These are phyloP conservation scores for Sapria himalayana DNA, from an alignment of 345 rosid species.

Conservation along the genomic window DNA sequence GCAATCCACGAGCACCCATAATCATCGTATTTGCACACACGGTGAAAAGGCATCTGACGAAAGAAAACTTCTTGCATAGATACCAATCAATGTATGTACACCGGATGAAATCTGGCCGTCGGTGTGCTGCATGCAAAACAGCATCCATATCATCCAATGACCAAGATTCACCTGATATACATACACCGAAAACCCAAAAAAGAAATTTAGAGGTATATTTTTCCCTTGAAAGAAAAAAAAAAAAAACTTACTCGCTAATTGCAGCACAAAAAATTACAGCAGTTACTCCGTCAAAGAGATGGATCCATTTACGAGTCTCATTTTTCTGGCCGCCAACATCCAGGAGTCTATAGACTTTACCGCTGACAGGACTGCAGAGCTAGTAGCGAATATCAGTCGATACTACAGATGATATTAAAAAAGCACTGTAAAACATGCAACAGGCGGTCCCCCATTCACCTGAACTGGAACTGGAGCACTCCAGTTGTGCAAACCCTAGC, in stretches of 20 bases:
- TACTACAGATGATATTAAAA: neutral
- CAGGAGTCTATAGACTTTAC: conserved; percentile 91
- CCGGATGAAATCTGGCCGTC: no score
- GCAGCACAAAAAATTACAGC: conserved; percentile 97
- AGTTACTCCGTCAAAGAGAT: conserved; percentile 95
- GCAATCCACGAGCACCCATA: no score
- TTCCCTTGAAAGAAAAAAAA: neutral
- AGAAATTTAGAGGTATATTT: no score
- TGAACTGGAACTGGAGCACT: conserved; percentile 95
- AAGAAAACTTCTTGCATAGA: no score
- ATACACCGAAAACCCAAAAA: no score
- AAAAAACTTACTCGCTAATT: conserved; percentile 80
- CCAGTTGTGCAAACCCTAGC: conserved; percentile 98
- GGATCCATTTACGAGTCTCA: conserved; percentile 99
- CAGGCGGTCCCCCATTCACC: conserved; percentile 24
- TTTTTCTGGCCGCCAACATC: conserved; percentile 99
- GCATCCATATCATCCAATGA: no score
- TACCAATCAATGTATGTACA: no score
- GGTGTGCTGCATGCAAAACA: no score
- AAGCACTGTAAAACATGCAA: conserved; percentile 1
- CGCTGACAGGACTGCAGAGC: conserved; percentile 79
- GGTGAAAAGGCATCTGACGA: no score
- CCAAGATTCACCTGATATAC: no score
- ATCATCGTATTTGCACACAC: neutral
- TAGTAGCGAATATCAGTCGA: conserved; percentile 5